Percentiles rank a stretch among this genome's conserved stretches.
These are phyloP conservation scores for Luvunga scandens DNA, from an alignment of 345 rosid genomes.

Conservation along the genomic window DNA sequence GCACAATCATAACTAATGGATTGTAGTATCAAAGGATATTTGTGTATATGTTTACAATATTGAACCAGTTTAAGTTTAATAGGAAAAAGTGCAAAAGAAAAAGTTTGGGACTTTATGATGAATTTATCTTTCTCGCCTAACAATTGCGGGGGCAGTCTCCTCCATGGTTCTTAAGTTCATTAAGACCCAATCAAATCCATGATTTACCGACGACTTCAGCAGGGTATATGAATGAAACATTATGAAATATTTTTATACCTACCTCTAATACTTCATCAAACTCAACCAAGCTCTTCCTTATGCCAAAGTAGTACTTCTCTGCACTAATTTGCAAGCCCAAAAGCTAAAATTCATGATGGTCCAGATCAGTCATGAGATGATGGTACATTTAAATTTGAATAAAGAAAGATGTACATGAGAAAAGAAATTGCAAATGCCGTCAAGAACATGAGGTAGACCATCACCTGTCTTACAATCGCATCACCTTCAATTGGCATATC, in stretches of 20 bases:
- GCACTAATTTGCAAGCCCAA: slow-evolving; percentile 81
- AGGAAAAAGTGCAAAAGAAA: background rate
- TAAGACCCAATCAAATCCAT: background rate
- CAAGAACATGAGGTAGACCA: slow-evolving; percentile 11
- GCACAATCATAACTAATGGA: slow-evolving; percentile 7
- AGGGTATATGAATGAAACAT: slow-evolving; percentile 3
- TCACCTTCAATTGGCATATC: slow-evolving; percentile 88
- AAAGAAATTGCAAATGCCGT: slow-evolving; percentile 10
- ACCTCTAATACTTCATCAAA: slow-evolving; percentile 98
- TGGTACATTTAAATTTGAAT: background rate
- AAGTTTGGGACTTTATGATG: background rate
- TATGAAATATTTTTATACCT: slow-evolving; percentile 11
- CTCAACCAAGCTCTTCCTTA: slow-evolving; percentile 92
- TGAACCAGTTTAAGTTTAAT: background rate
- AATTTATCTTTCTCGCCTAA: background rate
- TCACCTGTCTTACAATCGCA: slow-evolving; percentile 83
- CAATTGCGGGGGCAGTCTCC: background rate
- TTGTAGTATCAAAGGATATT: background rate
- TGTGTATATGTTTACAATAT: background rate
- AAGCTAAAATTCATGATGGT: slow-evolving; percentile 50
- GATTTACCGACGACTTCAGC: background rate
- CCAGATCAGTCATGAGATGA: slow-evolving; percentile 20
- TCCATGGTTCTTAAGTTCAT: background rate
- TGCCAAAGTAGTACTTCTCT: slow-evolving; percentile 87
- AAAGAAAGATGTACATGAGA: background rate